Percentiles rank a stretch among this genome's conserved stretches.
Evolutionary conservation across 352 stramenopile genomes (phyloP).

Genomic region (Phytophthora sansomeana): DNA sequence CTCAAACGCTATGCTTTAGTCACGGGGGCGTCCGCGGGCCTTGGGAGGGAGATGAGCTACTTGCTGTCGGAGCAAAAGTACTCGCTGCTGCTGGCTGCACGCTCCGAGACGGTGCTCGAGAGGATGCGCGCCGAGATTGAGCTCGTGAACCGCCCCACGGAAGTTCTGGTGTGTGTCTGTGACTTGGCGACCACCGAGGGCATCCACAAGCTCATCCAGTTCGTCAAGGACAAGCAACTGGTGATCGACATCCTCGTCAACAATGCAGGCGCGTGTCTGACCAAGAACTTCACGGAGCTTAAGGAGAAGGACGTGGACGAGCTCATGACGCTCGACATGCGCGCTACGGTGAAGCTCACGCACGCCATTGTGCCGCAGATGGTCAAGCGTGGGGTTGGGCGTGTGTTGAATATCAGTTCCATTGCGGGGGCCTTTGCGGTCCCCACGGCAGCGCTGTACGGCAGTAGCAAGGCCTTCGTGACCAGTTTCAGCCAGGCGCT

Average conservation of each 20-base stretch:
- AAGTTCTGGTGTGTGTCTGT: conserved; percentile 66
- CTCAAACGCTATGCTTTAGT: conserved; percentile 71
- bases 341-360: conserved; percentile 67
- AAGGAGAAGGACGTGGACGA: conserved; percentile 55
- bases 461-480: conserved; percentile 80
- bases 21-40: conserved; percentile 75
- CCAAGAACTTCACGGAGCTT: conserved; percentile 55
- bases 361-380: conserved; percentile 77
- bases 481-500: conserved; percentile 80
- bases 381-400: conserved; percentile 66
- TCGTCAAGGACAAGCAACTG: conserved; percentile 63
- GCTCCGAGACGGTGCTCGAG: conserved; percentile 65
- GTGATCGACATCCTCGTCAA: conserved; percentile 89
- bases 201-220: conserved; percentile 64
- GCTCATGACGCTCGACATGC: conserved; percentile 78
- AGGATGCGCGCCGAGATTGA: conserved; percentile 81
- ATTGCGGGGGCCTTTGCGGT: conserved; percentile 56
- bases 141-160: conserved; percentile 66
- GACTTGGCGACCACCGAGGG: conserved; percentile 63
- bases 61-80: conserved; percentile 82
- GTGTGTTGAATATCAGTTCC: conserved; percentile 87
- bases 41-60: conserved; percentile 85
- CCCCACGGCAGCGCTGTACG: conserved; percentile 78
- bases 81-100: conserved; percentile 75
- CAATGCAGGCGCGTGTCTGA: conserved; percentile 64